These are phyloP conservation scores for Hemileccinum impolitum DNA, from an alignment of 768 basidiomycete species.

Conservation along the genomic window DNA sequence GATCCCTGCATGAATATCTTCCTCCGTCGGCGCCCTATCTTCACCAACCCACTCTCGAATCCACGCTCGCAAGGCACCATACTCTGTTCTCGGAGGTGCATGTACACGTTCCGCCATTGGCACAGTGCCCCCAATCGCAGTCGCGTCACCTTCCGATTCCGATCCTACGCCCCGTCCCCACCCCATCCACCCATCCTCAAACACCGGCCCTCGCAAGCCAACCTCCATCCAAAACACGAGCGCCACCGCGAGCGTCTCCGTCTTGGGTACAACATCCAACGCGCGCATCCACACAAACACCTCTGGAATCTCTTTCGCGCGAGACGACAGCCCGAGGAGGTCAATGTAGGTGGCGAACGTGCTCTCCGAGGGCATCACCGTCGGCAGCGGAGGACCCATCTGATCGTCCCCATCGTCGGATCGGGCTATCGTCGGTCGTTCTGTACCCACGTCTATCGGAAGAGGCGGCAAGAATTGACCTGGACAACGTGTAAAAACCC, in stretches of 20 bases:
- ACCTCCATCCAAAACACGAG: constrained; percentile 74
- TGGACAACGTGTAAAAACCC: constrained; percentile 12
- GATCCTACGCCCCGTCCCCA: constrained; percentile 7
- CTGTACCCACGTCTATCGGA: background rate
- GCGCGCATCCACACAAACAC: constrained; percentile 73
- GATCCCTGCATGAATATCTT: constrained; percentile 33
- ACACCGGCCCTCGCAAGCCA: constrained; percentile 54
- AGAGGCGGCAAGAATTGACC: constrained; percentile 9
- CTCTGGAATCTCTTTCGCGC: constrained; percentile 59
- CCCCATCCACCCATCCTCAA: constrained; percentile 42
- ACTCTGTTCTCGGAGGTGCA: constrained; percentile 17
- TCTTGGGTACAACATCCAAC: constrained; percentile 50
- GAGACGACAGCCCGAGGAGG: constrained; percentile 50
- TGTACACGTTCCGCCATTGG: too few species aligned
- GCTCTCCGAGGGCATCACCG: constrained; percentile 47
- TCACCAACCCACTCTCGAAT: constrained; percentile 56
- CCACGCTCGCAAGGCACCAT: constrained; percentile 40
- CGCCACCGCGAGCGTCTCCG: constrained; percentile 54
- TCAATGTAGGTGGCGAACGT: constrained; percentile 59
- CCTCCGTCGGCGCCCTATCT: constrained; percentile 40
- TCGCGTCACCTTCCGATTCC: too few species aligned
- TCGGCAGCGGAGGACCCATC: constrained; percentile 20
- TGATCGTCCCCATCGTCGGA: background rate
- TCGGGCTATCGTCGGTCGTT: constrained; percentile 3
- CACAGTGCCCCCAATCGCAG: too few species aligned